Conservation (phyloP, 768 basidiomycete genomes). For the Leccinum pellstonianum region DNA sequence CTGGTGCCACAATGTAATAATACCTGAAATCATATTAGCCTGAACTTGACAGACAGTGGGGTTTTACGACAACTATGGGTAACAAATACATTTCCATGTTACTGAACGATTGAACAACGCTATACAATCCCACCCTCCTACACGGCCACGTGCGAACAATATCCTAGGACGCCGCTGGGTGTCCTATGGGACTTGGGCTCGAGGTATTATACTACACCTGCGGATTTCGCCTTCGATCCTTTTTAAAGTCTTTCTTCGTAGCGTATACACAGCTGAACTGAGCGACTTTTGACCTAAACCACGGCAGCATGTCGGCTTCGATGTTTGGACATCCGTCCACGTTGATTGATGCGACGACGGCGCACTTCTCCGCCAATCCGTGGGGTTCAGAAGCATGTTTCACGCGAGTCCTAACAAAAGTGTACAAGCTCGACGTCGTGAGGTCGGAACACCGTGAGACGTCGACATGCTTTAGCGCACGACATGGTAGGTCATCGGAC, state of each 20-base stretch:
- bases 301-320: slow-evolving; percentile 54
- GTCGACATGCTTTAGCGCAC: slow-evolving; percentile 48
- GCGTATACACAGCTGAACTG: slow-evolving; percentile 60
- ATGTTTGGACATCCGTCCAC: slow-evolving; percentile 59
- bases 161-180: background rate
- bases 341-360: slow-evolving; percentile 42
- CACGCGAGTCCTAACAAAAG: slow-evolving; percentile 53
- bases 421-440: slow-evolving; percentile 48
- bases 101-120: background rate
- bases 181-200: background rate
- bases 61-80: slow-evolving; percentile 5
- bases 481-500: slow-evolving; percentile 37
- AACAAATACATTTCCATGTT: slow-evolving; percentile 6
- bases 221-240: slow-evolving; percentile 26
- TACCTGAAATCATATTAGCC: background rate
- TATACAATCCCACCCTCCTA: background rate
- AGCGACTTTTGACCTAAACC: slow-evolving; percentile 55
- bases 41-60: background rate
- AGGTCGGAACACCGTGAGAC: slow-evolving; percentile 56
- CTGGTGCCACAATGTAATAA: background rate
- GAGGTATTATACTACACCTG: background rate
- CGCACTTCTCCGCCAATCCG: slow-evolving; percentile 15
- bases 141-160: background rate
- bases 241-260: slow-evolving; percentile 46
- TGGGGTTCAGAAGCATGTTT: slow-evolving; percentile 18